Conservation (phyloP, 306 rosid species). For the Luffa aegyptiaca region DNA sequence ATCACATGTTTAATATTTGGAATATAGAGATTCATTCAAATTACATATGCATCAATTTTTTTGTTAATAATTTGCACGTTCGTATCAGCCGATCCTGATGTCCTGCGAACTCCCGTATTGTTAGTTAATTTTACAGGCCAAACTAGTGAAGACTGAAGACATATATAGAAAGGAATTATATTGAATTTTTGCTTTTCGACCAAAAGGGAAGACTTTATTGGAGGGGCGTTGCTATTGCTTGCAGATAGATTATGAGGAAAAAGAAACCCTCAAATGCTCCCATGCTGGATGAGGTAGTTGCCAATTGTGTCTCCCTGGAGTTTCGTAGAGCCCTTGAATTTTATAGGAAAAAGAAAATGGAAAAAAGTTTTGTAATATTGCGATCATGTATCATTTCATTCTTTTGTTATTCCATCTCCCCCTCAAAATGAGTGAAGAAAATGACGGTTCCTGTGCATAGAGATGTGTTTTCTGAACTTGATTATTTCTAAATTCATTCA, state of each 20-base stretch:
- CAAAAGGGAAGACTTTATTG: background rate
- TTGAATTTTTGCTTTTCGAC: background rate
- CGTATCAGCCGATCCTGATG: background rate
- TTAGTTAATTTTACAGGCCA: background rate
- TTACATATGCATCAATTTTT: background rate
- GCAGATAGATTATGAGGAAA: background rate
- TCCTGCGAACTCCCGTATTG: background rate
- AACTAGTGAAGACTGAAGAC: background rate
- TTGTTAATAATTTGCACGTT: background rate
- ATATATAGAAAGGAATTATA: background rate
- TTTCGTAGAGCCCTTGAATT: background rate
- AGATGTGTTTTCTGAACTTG: background rate
- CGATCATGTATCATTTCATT: constrained; percentile 2
- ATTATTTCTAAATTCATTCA: background rate
- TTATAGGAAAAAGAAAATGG: background rate
- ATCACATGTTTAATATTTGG: background rate
- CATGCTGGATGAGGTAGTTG: background rate
- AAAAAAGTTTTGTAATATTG: background rate
- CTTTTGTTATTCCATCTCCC: background rate
- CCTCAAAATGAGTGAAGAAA: background rate
- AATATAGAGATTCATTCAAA: background rate
- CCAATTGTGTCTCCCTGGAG: constrained; percentile 5
- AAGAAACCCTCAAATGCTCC: background rate
- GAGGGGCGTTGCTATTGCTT: background rate
- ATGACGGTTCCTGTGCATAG: constrained; percentile 3